Conservation (phyloP, 352 stramenopile genomes). For the Phytophthora colocasiae region DNA sequence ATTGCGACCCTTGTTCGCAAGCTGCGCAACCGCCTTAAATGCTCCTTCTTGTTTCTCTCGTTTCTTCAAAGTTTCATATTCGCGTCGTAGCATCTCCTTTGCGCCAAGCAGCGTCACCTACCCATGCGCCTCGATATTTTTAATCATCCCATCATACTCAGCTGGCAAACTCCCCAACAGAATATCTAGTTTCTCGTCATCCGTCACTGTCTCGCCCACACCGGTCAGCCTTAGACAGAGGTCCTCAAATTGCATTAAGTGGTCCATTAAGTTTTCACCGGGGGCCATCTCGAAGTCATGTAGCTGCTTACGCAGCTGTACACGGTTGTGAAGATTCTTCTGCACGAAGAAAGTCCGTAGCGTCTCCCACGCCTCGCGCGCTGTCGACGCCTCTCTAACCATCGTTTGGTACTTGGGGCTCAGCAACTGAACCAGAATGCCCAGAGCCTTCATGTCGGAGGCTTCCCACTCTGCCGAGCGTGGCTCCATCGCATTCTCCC, state of each 20-base stretch:
- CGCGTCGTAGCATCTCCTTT: constrained; percentile 6
- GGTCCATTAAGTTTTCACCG: constrained; percentile 6
- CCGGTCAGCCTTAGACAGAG: constrained; percentile 3
- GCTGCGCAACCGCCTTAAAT: not conserved
- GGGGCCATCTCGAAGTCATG: not conserved
- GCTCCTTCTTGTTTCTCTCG: not conserved
- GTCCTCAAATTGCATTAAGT: constrained; percentile 7
- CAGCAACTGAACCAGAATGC: not conserved
- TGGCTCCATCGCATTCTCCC: no score
- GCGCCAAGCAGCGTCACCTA: not conserved
- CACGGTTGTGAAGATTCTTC: constrained; percentile 12
- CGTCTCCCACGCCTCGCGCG: constrained; percentile 9
- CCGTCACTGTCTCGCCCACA: not conserved
- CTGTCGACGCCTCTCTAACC: constrained; percentile 2
- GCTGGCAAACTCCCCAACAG: constrained; percentile 11
- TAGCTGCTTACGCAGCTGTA: constrained; percentile 17
- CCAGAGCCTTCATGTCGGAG: not conserved
- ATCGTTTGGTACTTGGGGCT: constrained; percentile 8
- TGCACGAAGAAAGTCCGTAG: constrained; percentile 12
- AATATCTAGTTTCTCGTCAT: constrained; percentile 12
- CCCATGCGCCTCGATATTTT: not conserved
- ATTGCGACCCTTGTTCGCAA: no score
- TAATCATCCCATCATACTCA: constrained; percentile 7
- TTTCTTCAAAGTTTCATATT: not conserved
- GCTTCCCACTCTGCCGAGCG: not conserved